These are phyloP conservation scores for Penicillium samsonianum DNA, from an alignment of 495 filamentous ascomycete genomes.

Conservation along the genomic window DNA sequence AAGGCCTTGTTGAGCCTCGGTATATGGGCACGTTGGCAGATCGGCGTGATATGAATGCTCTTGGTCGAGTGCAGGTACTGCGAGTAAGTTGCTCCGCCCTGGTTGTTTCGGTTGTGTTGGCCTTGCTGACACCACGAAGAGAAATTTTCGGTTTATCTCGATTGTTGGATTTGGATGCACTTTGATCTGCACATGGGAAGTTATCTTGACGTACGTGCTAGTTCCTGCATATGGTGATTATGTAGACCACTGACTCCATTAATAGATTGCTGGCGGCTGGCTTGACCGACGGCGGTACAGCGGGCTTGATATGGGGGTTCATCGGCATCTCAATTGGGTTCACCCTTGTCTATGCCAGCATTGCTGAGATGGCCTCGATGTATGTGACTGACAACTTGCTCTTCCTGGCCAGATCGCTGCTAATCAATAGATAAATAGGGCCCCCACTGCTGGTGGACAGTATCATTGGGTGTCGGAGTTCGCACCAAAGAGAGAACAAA, in stretches of 20 bases:
- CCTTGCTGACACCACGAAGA: conserved; percentile 30
- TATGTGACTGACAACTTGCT: conserved; percentile 24
- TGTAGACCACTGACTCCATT: conserved; percentile 11
- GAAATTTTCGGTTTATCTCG: conserved; percentile 52
- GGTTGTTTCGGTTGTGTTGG: not conserved
- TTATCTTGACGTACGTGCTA: conserved; percentile 44
- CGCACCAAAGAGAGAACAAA: conserved; percentile 53
- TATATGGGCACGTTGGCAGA: conserved; percentile 45
- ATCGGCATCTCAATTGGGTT: conserved; percentile 50
- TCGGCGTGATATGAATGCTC: conserved; percentile 44
- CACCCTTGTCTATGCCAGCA: conserved; percentile 49
- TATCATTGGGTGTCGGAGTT: conserved; percentile 64
- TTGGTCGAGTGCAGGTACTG: conserved; percentile 47
- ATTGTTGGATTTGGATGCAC: conserved; percentile 51
- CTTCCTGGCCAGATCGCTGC: not conserved
- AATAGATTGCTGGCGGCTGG: conserved; percentile 43
- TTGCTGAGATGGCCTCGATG: conserved; percentile 62
- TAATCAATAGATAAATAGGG: conserved; percentile 28
- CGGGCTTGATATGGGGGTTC: conserved; percentile 59
- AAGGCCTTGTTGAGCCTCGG: conserved; percentile 37
- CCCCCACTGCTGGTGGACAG: conserved; percentile 52
- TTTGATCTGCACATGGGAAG: conserved; percentile 50
- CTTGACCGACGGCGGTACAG: conserved; percentile 57
- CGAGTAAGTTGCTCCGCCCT: conserved; percentile 30
- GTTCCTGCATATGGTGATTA: not conserved